Evolutionary conservation across 371 early-diverging fungal species (phyloP).

Genomic region (Phascolomyces articulosus): DNA sequence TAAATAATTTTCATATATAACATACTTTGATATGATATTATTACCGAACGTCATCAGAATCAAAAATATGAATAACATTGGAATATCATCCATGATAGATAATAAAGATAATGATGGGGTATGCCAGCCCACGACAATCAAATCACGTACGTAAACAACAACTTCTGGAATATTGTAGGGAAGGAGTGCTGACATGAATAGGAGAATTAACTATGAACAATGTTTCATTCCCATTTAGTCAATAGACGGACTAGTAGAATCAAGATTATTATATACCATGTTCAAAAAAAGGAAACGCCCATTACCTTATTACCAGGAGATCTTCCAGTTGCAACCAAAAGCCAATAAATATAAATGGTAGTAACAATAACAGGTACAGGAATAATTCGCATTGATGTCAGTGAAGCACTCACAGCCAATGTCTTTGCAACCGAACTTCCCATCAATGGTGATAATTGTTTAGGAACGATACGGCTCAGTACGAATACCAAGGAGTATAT

Average conservation of each 20-base stretch:
- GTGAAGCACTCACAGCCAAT: background rate
- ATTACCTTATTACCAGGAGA: background rate
- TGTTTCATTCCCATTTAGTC: conserved; percentile 56
- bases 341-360: conserved; percentile 3
- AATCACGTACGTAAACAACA: conserved; percentile 65
- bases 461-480: background rate
- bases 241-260: no score
- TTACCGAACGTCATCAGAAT: background rate
- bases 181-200: conserved; percentile 60
- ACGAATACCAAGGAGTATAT: background rate
- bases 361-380: conserved; percentile 5
- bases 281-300: background rate
- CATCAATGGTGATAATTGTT: background rate
- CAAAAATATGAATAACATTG: conserved; percentile 6
- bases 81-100: conserved; percentile 9
- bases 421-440: background rate
- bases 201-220: conserved; percentile 43
- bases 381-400: background rate
- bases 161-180: conserved; percentile 62
- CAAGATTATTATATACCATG: background rate
- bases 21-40: background rate
- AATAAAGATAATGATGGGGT: background rate
- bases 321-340: background rate
- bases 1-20: background rate
- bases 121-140: conserved; percentile 56